Base-by-base conservation (phyloP, 2,329 filamentous ascomycete species). In the Zasmidium angulare region DNA sequence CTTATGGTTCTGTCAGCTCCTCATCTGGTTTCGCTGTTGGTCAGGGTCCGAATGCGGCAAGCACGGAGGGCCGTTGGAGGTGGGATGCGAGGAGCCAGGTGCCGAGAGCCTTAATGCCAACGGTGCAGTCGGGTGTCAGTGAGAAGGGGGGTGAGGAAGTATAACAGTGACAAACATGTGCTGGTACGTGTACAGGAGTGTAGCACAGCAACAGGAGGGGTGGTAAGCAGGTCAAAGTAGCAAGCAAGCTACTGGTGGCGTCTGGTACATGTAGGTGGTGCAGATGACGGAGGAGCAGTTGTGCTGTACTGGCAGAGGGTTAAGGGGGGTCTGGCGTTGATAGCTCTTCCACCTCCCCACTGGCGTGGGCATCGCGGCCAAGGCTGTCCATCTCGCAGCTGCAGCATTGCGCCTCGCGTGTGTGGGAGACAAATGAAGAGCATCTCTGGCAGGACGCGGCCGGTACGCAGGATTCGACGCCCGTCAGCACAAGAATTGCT, bases 181-280 rank as follows among this genome's bases (percentile, higher is more conserved):
- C 26, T 29, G 26, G 26, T 29, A 6, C n/a, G n/a, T n/a, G n/a
- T n/a, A n/a, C n/a, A n/a, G n/a, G n/a, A n/a, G 29, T 36, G 29
- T 7, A 36, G 29, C 14, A 36, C 14, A 36, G 14, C 29, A 36
- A 36, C 29, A 36, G n/a, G n/a, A n/a, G n/a, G n/a, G n/a, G n/a
- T n/a, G n/a, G n/a, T n/a, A n/a, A n/a, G n/a, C n/a, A n/a, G n/a
- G n/a, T 4, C 26, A 29, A 4, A 23, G 55, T 10, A 31, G 24
- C 24, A 47, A 46, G 55, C 17, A 47, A 36, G 22, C 36, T 53
- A 53, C 53, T 58, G 47, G 55, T 58, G 55, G 55, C 55, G 49
- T 51, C 31, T 29, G 47, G 29, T 52, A 14, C 48, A n/a, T n/a
- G n/a, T n/a, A n/a, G n/a, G n/a, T n/a, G n/a, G n/a, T n/a, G n/a